A percentile compares a stretch with the other conserved stretches of the same genome.
Conservation (phyloP, 108 stramenopile species). For the Skeletonema menzelii region DNA sequence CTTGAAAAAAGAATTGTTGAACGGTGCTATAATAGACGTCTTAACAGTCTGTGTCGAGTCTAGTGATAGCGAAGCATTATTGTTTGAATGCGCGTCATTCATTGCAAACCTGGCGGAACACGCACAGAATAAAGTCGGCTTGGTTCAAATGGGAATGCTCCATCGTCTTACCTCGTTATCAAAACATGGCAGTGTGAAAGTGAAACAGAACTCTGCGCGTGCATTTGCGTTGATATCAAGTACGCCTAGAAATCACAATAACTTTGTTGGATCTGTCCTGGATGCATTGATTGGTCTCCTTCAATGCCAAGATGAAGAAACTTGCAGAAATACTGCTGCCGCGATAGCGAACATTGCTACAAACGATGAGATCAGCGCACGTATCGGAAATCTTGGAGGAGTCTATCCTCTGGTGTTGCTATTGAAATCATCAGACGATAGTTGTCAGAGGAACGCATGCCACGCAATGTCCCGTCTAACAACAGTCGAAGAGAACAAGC, state of each 20-base stretch:
- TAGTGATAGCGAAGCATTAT: conserved; percentile 34
- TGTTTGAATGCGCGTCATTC: conserved; percentile 43
- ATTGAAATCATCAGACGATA: conserved; percentile 10
- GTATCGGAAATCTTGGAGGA: conserved; percentile 19
- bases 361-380: conserved; percentile 6
- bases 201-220: conserved; percentile 29
- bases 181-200: conserved; percentile 10
- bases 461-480: conserved; percentile 33
- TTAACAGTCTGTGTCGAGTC: conserved; percentile 46
- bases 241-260: conserved; percentile 17
- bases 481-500: conserved; percentile 20
- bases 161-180: conserved; percentile 22
- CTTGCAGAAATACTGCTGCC: conserved; percentile 17
- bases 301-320: conserved; percentile 34
- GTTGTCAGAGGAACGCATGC: conserved; percentile 15
- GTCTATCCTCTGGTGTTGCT: conserved; percentile 12
- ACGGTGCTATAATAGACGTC: conserved; percentile 57
- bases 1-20: conserved; percentile 61
- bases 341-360: conserved; percentile 25
- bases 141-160: conserved; percentile 44
- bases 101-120: conserved; percentile 55
- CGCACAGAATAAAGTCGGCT: conserved; percentile 34
- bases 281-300: conserved; percentile 24
- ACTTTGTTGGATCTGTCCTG: conserved; percentile 18
- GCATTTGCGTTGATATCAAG: conserved; percentile 36